These are phyloP conservation scores for Inga leiocalycina DNA, from an alignment of 306 rosid genomes.

Conservation along the genomic window DNA sequence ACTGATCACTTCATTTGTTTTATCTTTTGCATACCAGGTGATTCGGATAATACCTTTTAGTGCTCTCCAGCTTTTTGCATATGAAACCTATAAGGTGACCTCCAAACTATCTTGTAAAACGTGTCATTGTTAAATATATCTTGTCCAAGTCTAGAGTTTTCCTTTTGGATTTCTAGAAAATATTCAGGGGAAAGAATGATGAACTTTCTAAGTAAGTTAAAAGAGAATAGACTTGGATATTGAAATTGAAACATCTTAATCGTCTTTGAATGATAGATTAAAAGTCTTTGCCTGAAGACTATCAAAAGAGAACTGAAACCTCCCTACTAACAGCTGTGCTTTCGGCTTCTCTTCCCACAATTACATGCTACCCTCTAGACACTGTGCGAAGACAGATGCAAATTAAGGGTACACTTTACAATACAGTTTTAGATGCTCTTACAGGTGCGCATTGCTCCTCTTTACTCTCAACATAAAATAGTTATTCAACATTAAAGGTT, in stretches of 20 bases:
- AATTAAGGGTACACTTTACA: conserved; percentile 84
- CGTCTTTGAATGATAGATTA: conserved; percentile 57
- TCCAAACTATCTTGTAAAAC: too few species aligned
- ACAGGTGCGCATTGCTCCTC: conserved; percentile 51
- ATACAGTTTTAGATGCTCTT: conserved; percentile 82
- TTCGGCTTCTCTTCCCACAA: conserved; percentile 80
- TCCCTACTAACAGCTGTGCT: conserved; percentile 72
- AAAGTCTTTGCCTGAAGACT: conserved; percentile 86
- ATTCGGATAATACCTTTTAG: too few species aligned
- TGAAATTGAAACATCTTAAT: conserved; percentile 30
- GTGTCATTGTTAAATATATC: too few species aligned
- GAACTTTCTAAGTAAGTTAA: too few species aligned
- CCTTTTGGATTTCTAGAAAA: too few species aligned
- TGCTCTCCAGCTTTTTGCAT: too few species aligned
- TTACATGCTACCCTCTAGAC: conserved; percentile 89
- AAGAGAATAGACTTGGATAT: conserved; percentile 3
- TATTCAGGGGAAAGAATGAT: too few species aligned
- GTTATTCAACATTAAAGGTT: not conserved
- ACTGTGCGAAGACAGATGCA: conserved; percentile 92
- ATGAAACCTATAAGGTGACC: too few species aligned
- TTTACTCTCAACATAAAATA: not conserved
- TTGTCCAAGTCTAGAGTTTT: too few species aligned
- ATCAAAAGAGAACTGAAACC: conserved; percentile 72
- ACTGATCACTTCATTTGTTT: conserved; percentile 36
- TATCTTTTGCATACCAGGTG: too few species aligned